Evolutionary conservation across 2,329 filamentous ascomycete genomes (phyloP), one percentile per base, ranked within the genome.

Genomic region (Cladosporium sp.): DNA sequence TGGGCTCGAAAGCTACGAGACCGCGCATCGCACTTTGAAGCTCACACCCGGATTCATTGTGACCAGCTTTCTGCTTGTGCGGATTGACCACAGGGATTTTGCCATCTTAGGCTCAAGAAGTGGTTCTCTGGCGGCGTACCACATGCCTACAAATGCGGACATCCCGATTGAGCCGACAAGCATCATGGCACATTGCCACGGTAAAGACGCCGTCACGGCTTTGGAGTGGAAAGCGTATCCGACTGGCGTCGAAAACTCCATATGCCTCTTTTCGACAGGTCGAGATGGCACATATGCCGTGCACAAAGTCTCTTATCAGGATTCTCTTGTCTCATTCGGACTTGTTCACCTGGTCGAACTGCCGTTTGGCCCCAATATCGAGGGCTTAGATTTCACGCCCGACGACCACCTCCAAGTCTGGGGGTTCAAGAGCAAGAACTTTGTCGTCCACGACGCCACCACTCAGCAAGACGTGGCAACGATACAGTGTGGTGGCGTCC

Each of bases 401-500:
- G 68, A 68, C 0, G 67, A 74, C 1, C 77, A 87, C 43, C 72
- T 95, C 1, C 73, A 90, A 28, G 72, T 95, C 10, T 87, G 85
- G 66, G 92, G 92, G 3, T 97, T 96, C 70, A 83, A 81, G 52
- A 83, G 86, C 65, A 89, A 83, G 56, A 76, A 82, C 43, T 95
- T 97, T 64, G 75, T 95, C 10, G 78, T 92, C 9, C 93, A 88
- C 81, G 88, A 95, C 66, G 83, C 87, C 64, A 83, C 81, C 0
- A 74, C 74, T 1, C 83, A 88, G 54, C 78, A 82, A 52, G 86
- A 92, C 61, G 68, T 92, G 13, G 80, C 85, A 51, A 77, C 76
- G 1, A 77, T 95, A 31, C 84, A 90, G 45, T 96, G 92, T 64
- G 92, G 91, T 52, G 92, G 92, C 33, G 84, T 84, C 0, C 89